Evolutionary conservation across 192 early-diverging fungal species (phyloP).

Genomic region (Backusella tarrabulga): DNA sequence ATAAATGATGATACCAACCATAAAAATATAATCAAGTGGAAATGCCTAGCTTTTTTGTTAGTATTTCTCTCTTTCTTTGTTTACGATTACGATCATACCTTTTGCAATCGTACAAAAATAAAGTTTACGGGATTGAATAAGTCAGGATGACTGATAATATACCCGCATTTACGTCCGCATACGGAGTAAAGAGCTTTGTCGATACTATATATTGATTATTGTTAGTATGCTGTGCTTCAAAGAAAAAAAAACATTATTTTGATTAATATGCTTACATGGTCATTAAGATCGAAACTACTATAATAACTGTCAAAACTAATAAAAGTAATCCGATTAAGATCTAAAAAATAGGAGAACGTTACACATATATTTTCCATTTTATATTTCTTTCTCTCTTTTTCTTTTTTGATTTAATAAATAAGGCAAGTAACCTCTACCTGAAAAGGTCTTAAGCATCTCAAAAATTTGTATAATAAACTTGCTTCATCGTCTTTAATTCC

Average conservation of each 20-base stretch:
- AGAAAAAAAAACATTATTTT: neutral
- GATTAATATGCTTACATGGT: constrained; percentile 26
- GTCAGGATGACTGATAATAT: constrained; percentile 42
- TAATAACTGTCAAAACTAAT: constrained; percentile 17
- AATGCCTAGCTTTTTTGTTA: constrained; percentile 35
- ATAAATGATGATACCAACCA: constrained; percentile 47
- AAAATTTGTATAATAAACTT: constrained; percentile 7
- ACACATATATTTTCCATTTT: neutral
- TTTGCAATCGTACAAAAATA: constrained; percentile 46
- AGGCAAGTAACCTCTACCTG: constrained; percentile 6
- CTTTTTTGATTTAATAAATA: neutral
- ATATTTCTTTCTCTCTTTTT: neutral
- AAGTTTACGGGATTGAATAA: constrained; percentile 53
- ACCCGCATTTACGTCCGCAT: constrained; percentile 55
- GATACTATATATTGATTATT: constrained; percentile 31
- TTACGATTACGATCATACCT: constrained; percentile 28
- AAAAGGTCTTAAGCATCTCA: constrained; percentile 23
- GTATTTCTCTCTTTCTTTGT: neutral
- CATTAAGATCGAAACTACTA: constrained; percentile 34
- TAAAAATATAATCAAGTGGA: constrained; percentile 50
- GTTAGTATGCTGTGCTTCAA: neutral
- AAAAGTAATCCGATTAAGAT: constrained; percentile 24
- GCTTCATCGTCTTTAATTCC: constrained; percentile 26
- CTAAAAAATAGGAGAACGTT: constrained; percentile 1
- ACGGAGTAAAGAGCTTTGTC: constrained; percentile 45